These are phyloP conservation scores for Coccinonectria pachysandricola DNA, from an alignment of 2,329 filamentous ascomycete genomes.

Conservation along the genomic window DNA sequence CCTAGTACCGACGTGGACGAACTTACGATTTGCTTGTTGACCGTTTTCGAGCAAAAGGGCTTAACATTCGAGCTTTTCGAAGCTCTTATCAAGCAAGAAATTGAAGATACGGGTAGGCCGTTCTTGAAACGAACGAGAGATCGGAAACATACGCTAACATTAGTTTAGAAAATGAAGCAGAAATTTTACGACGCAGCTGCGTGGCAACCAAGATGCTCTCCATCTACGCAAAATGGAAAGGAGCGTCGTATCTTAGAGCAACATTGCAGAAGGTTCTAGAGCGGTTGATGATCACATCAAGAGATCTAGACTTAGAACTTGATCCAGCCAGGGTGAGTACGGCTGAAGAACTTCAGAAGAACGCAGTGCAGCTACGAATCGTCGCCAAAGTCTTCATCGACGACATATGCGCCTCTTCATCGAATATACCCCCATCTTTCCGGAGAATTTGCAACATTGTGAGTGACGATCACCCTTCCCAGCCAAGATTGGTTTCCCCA, in stretches of 20 bases:
- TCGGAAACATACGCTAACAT: too few species aligned
- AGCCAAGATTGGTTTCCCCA: too few species aligned
- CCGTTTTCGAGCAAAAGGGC: conserved; percentile 59
- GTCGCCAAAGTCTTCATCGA: conserved; percentile 64
- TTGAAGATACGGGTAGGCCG: conserved; percentile 52
- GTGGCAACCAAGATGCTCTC: conserved; percentile 66
- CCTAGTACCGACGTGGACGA: conserved; percentile 60
- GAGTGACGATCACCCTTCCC: too few species aligned
- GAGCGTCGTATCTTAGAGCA: conserved; percentile 48
- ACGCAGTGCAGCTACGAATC: conserved; percentile 53
- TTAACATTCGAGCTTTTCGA: conserved; percentile 54
- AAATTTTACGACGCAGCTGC: conserved; percentile 56
- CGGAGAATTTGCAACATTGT: conserved; percentile 58
- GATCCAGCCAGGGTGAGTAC: conserved; percentile 52
- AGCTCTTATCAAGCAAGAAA: conserved; percentile 57
- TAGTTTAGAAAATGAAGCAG: conserved; percentile 58
- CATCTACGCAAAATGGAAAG: conserved; percentile 63
- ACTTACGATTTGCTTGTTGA: conserved; percentile 55
- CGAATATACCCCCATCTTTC: conserved; percentile 52
- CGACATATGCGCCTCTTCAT: conserved; percentile 54
- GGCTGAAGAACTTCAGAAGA: conserved; percentile 54
- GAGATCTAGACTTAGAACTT: conserved; percentile 57
- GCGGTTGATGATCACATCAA: conserved; percentile 54
- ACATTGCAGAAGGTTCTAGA: conserved; percentile 59
- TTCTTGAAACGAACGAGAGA: too few species aligned